A percentile compares a stretch with the other conserved stretches of the same genome.
Conservation (phyloP, 2,329 filamentous ascomycete genomes). For the Biscogniauxia mediterranea region DNA sequence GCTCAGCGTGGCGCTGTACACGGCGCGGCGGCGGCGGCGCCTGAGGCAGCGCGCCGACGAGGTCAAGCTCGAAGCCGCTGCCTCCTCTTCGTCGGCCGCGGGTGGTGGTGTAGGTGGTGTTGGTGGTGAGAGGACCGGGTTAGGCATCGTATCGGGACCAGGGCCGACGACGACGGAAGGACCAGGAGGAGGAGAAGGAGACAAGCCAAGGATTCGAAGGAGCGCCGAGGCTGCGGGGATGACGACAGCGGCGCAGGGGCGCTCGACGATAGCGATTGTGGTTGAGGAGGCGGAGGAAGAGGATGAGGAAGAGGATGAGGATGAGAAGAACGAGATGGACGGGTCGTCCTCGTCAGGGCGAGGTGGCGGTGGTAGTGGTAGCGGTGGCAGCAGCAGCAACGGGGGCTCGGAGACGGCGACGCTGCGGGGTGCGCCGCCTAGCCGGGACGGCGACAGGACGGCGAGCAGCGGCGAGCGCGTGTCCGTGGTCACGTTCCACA, state of each 20-base stretch:
- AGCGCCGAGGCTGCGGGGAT: too few species aligned
- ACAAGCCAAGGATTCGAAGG: too few species aligned
- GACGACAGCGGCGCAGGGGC: too few species aligned
- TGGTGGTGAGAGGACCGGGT: too few species aligned
- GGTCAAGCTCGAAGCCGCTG: constrained; percentile 1
- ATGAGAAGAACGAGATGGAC: background rate
- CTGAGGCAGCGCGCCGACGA: background rate
- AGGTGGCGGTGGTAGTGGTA: too few species aligned
- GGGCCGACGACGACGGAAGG: background rate
- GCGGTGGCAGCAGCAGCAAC: background rate
- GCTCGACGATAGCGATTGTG: background rate
- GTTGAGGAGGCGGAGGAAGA: background rate
- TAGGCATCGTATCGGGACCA: too few species aligned
- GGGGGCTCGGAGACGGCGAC: background rate
- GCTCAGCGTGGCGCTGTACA: background rate
- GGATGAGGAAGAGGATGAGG: background rate
- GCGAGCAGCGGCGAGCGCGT: background rate
- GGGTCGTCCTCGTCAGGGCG: too few species aligned
- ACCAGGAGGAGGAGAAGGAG: background rate
- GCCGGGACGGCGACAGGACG: background rate
- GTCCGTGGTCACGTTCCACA: background rate
- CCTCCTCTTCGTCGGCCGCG: background rate
- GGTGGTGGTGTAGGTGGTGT: background rate
- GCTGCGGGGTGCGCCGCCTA: background rate
- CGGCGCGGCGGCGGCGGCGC: background rate